These are phyloP conservation scores for Trichaptum fuscoviolaceum DNA, from an alignment of 768 basidiomycete species.

Conservation along the genomic window DNA sequence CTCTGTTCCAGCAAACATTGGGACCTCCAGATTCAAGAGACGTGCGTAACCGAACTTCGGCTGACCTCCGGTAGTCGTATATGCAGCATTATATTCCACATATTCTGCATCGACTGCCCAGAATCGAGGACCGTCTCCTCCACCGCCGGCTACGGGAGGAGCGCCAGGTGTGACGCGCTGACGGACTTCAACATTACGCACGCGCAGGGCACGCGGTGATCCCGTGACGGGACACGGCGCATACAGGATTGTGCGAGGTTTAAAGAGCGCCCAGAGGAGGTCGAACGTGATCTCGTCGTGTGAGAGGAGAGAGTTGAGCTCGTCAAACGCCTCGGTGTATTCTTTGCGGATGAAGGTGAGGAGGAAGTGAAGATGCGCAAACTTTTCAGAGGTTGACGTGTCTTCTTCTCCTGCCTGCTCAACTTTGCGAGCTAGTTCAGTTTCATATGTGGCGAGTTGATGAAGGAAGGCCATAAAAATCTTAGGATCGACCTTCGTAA, in stretches of 20 bases:
- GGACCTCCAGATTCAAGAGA: conserved; percentile 8
- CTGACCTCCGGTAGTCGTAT: not conserved
- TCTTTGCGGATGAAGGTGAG: not conserved
- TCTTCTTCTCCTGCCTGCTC: not conserved
- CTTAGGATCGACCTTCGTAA: conserved; percentile 20
- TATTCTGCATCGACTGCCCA: conserved; percentile 7
- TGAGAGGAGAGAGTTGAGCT: conserved; percentile 12
- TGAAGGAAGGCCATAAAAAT: conserved; percentile 50
- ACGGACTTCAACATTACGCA: conserved; percentile 9
- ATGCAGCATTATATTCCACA: not conserved
- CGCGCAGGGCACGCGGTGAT: conserved; percentile 12
- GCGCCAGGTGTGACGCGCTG: not conserved
- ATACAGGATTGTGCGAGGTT: conserved; percentile 19
- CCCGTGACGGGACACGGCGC: conserved; percentile 13
- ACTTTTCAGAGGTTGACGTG: conserved; percentile 14
- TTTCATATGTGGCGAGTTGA: conserved; percentile 39
- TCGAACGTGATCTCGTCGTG: conserved; percentile 21
- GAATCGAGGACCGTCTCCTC: conserved; percentile 14
- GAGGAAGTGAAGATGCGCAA: conserved; percentile 2
- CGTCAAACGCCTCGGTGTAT: conserved; percentile 3
- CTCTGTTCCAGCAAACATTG: conserved; percentile 16
- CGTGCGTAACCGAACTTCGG: not conserved
- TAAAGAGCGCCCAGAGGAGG: conserved; percentile 28
- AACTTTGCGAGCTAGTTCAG: conserved; percentile 28
- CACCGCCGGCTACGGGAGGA: no score